Evolutionary conservation across 2,329 filamentous ascomycete species (phyloP).

Genomic region (Phyllosticta citribraziliensis): DNA sequence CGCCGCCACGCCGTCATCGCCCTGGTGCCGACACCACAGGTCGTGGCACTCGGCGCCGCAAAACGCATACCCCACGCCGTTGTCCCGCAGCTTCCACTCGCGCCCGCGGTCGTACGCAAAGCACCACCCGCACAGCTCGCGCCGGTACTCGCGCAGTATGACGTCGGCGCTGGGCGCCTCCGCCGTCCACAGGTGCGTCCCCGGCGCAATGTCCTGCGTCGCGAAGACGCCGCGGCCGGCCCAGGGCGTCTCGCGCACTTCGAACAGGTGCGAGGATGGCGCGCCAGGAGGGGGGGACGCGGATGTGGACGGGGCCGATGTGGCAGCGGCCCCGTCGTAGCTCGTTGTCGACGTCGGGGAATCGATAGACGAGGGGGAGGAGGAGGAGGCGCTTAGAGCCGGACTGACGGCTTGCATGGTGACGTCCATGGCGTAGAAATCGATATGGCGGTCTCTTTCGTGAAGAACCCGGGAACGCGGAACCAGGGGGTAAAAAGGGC

Average conservation of each 20-base stretch:
- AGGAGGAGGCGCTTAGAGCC: neutral
- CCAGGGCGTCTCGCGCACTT: conserved; percentile 30
- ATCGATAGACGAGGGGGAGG: neutral
- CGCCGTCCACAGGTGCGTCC: conserved; percentile 28
- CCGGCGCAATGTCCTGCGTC: conserved; percentile 21
- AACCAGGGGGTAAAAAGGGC: neutral
- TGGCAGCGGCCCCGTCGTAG: neutral
- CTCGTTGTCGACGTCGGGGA: neutral
- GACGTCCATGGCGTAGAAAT: neutral
- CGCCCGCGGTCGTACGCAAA: conserved; percentile 37
- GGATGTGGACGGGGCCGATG: neutral
- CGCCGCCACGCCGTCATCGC: conserved; percentile 19
- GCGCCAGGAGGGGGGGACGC: neutral
- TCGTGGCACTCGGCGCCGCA: conserved; percentile 29
- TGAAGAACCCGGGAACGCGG: neutral
- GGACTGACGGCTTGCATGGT: neutral
- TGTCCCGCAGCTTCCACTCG: conserved; percentile 29
- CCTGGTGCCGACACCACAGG: conserved; percentile 23
- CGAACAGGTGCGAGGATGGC: conserved; percentile 21
- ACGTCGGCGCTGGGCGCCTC: conserved; percentile 31
- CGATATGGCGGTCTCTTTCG: neutral
- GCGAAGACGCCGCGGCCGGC: conserved; percentile 39
- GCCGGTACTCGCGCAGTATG: conserved; percentile 36
- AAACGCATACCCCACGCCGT: conserved; percentile 32
- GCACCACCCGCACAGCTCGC: conserved; percentile 40